Evolutionary conservation across 768 basidiomycete species (phyloP).

Genomic region (Kwoniella dejecticola): DNA sequence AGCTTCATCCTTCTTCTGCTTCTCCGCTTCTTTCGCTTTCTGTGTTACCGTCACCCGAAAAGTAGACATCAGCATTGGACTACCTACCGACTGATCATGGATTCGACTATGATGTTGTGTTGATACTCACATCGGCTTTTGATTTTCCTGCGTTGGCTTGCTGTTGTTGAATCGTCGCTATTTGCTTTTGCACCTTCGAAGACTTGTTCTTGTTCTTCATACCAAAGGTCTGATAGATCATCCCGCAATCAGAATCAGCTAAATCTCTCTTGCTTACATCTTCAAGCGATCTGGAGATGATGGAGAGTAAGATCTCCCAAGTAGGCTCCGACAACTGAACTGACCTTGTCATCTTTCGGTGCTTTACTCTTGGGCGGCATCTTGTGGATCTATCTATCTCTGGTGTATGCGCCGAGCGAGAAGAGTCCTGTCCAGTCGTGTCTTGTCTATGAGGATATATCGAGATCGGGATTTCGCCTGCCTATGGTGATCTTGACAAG

Average conservation of each 20-base stretch:
- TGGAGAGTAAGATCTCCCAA: too few relatives aligned
- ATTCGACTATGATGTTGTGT: too few relatives aligned
- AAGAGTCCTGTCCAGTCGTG: too few relatives aligned
- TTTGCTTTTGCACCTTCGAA: constrained; percentile 83
- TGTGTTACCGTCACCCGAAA: background rate
- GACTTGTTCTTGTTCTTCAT: constrained; percentile 67
- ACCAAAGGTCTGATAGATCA: constrained; percentile 56
- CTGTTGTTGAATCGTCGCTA: constrained; percentile 77
- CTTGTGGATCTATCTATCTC: constrained; percentile 11
- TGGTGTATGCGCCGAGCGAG: constrained; percentile 14
- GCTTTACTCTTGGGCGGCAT: constrained; percentile 47
- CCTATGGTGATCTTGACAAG: background rate
- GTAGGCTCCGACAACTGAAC: background rate
- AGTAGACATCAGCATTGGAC: background rate
- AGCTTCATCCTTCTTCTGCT: constrained; percentile 51
- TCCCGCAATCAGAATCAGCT: too few relatives aligned
- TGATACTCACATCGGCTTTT: constrained; percentile 62
- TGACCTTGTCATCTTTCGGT: constrained; percentile 50
- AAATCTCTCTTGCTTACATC: too few relatives aligned
- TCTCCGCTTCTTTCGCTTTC: constrained; percentile 79
- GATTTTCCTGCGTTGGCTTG: constrained; percentile 75
- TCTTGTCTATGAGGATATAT: too few relatives aligned
- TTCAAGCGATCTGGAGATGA: too few relatives aligned
- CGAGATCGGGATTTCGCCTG: background rate
- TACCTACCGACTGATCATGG: background rate